A percentile compares a stretch with the other conserved stretches of the same genome.
phyloP scores from a whole-genome alignment of 805 yeast species.

The Zygosaccharomyces pseudorouxii region DNA sequence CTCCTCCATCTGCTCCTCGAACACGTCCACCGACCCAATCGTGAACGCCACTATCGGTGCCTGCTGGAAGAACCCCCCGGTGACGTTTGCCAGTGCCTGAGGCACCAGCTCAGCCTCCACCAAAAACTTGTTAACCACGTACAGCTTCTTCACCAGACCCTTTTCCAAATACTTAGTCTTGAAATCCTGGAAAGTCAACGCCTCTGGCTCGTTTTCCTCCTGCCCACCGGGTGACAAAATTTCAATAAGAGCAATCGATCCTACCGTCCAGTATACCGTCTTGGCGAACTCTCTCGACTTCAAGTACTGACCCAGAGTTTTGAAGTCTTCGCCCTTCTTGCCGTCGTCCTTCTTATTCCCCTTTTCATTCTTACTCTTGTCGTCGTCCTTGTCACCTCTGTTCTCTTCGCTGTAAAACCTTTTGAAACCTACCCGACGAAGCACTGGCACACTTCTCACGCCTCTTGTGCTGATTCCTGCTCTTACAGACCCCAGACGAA shows the following conservation, averaged over 20 bases:
- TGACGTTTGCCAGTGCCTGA: slow-evolving; percentile 33
- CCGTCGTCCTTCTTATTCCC: slow-evolving; percentile 16
- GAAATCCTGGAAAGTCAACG: slow-evolving; percentile 74
- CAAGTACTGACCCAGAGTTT: slow-evolving; percentile 36
- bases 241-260: slow-evolving; percentile 37
- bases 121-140: slow-evolving; percentile 64
- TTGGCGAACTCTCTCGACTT: slow-evolving; percentile 41
- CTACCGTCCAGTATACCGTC: slow-evolving; percentile 38
- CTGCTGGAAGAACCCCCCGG: slow-evolving; percentile 14
- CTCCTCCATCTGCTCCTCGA: slow-evolving; percentile 75
- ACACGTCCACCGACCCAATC: slow-evolving; percentile 80
- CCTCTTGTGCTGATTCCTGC: background rate
- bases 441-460: background rate
- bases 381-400: slow-evolving; percentile 1
- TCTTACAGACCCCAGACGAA: background rate
- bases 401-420: background rate
- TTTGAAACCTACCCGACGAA: background rate
- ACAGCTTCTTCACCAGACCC: slow-evolving; percentile 69
- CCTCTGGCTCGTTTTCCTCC: slow-evolving; percentile 26
- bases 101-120: slow-evolving; percentile 66
- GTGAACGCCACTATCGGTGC: slow-evolving; percentile 61
- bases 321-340: slow-evolving; percentile 23
- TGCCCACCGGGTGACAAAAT: slow-evolving; percentile 21
- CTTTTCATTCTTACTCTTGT: slow-evolving; percentile 4
- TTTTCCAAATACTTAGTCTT: slow-evolving; percentile 70